Evolutionary conservation across 306 rosid species (phyloP).

Genomic region (Begonia masoniana): DNA sequence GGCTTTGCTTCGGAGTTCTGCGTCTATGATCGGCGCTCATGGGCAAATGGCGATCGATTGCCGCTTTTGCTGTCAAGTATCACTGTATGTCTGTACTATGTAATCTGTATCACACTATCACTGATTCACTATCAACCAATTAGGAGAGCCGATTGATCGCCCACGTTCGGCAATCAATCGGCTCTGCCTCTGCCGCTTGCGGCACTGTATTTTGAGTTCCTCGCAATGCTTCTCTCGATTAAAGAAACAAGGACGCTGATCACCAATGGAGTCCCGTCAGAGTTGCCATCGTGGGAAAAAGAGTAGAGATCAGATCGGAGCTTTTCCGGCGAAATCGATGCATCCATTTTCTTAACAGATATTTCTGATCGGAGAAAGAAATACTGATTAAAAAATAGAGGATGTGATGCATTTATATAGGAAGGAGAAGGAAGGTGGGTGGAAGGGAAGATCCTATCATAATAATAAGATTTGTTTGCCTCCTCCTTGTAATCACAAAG

Average conservation of each 20-base stretch:
- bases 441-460: slow-evolving; percentile 24
- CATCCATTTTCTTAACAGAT: too few species aligned
- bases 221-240: slow-evolving; percentile 69
- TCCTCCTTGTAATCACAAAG: slow-evolving; percentile 27
- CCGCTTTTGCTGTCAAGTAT: too few species aligned
- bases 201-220: too few species aligned
- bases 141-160: too few species aligned
- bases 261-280: slow-evolving; percentile 48
- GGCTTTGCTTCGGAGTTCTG: too few species aligned
- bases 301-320: slow-evolving; percentile 70
- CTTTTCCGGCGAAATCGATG: slow-evolving; percentile 57
- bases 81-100: too few species aligned
- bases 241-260: slow-evolving; percentile 68
- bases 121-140: too few species aligned
- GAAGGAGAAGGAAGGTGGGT: slow-evolving; percentile 43
- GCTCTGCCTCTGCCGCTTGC: too few species aligned
- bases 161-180: too few species aligned
- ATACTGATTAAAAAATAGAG: slow-evolving; percentile 22
- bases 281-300: slow-evolving; percentile 54
- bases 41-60: too few species aligned
- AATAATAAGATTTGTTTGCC: slow-evolving; percentile 27
- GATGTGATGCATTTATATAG: slow-evolving; percentile 3
- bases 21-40: too few species aligned
- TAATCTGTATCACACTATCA: too few species aligned
- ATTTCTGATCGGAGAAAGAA: slow-evolving; percentile 2